Conservation (phyloP, 352 stramenopile species). For the Pythium brassicae region DNA sequence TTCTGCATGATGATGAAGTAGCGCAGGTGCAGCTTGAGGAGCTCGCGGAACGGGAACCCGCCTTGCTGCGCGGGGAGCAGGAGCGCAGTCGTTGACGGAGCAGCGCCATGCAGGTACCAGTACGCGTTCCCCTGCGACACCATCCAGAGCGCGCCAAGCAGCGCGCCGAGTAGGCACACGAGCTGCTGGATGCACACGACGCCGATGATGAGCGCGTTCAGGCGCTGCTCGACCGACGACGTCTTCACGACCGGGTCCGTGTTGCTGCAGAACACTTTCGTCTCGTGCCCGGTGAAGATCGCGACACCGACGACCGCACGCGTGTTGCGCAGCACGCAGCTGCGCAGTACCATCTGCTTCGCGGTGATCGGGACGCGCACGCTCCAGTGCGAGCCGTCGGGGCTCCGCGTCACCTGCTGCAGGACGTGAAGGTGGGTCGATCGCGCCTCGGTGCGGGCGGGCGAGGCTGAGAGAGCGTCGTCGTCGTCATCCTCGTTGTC, state of each 20-base stretch:
- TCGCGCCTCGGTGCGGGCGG: neutral
- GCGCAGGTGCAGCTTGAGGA: slow-evolving; percentile 79
- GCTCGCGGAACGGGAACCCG: slow-evolving; percentile 43
- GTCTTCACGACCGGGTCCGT: slow-evolving; percentile 73
- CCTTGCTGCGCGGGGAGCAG: slow-evolving; percentile 4
- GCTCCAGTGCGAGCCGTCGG: slow-evolving; percentile 29
- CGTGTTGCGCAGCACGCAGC: slow-evolving; percentile 87
- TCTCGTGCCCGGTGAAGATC: slow-evolving; percentile 87
- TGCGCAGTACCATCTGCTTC: slow-evolving; percentile 89
- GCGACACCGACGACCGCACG: slow-evolving; percentile 77
- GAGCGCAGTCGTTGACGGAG: neutral
- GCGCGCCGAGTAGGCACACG: slow-evolving; percentile 57
- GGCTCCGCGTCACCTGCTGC: slow-evolving; percentile 22
- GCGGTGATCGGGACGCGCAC: slow-evolving; percentile 62
- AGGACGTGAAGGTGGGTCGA: slow-evolving; percentile 8
- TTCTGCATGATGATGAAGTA: slow-evolving; percentile 98
- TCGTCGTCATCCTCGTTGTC: neutral
- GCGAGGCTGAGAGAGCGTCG: neutral
- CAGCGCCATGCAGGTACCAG: slow-evolving; percentile 49
- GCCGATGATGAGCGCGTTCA: slow-evolving; percentile 69
- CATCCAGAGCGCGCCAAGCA: slow-evolving; percentile 73
- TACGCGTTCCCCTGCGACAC: slow-evolving; percentile 49
- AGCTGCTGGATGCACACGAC: slow-evolving; percentile 75
- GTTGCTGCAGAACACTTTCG: slow-evolving; percentile 83
- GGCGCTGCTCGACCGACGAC: slow-evolving; percentile 66